Evolutionary conservation across 495 filamentous ascomycete genomes (phyloP).

Genomic region (Penicillium maclennaniae): DNA sequence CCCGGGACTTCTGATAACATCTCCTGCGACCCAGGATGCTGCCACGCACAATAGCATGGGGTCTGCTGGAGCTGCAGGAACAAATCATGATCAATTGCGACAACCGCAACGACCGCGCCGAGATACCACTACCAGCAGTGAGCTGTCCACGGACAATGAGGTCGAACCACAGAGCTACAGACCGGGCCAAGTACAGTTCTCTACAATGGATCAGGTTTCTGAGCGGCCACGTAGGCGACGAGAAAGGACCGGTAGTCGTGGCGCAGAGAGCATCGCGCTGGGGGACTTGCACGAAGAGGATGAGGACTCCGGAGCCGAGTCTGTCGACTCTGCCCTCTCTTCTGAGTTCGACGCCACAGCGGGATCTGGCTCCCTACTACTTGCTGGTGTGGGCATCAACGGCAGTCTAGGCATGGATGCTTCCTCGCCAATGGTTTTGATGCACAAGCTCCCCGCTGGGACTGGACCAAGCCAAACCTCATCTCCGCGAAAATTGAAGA

Average conservation of each 20-base stretch:
- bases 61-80: conserved; percentile 69
- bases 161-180: conserved; percentile 65
- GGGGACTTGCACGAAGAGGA: conserved; percentile 47
- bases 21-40: conserved; percentile 48
- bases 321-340: conserved; percentile 59
- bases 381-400: conserved; percentile 50
- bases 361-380: conserved; percentile 54
- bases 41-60: conserved; percentile 57
- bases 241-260: conserved; percentile 54
- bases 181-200: conserved; percentile 54
- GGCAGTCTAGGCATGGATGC: conserved; percentile 29
- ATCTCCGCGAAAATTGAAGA: conserved; percentile 58
- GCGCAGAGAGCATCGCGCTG: conserved; percentile 32
- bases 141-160: conserved; percentile 88
- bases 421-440: conserved; percentile 43
- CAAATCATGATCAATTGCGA: conserved; percentile 56
- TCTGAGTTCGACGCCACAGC: conserved; percentile 66
- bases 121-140: conserved; percentile 88
- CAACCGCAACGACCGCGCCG: conserved; percentile 71
- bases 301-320: conserved; percentile 62
- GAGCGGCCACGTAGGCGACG: conserved; percentile 56
- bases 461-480: conserved; percentile 34
- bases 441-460: conserved; percentile 41
- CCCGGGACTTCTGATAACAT: conserved; percentile 54
- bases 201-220: conserved; percentile 47